Evolutionary conservation across 768 basidiomycete genomes (phyloP), one percentile per base, ranked within the genome.

Genomic region (Russula sp.): DNA sequence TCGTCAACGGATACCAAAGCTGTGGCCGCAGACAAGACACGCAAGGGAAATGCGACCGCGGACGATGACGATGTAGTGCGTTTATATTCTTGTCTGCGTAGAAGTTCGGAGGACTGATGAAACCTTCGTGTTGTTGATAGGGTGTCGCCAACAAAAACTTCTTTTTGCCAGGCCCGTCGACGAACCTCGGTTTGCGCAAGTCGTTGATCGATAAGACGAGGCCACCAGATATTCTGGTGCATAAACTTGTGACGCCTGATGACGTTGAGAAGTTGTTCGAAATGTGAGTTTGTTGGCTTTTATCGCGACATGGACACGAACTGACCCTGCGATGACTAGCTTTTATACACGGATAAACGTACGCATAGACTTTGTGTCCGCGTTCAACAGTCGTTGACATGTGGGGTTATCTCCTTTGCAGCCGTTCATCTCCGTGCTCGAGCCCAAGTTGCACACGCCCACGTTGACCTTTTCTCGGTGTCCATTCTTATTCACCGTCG

Each of bases 401-500:
- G 1, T 86, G 85, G 68, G 81, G 72, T 90, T 86, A 66, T 82
- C 85, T 53, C 80, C 82, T 68, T 88, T 90, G 82, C 89, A 92
- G 70, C 76, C 83, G 9, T 91, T 90, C 0, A 76, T 91, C 22
- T 92, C 87, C 2, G 73, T 96, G 28, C 77, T 96, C 24, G 94
- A 95, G 69, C 87, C 89, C 11, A 81, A 83, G 36, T 80, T 96
- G 24, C 94, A 98, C 72, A 94, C 92, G 0, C 88, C 93, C 6
- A 87, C 88, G 59, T 82, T 80, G 67, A 90, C 90, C 1, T 88
- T 86, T 67, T 85, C 86, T 74, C 84, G 94, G 24, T 92, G 89
- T 70, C 92, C 94, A 3, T 96, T 96, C 78, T 74, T 98, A 42
- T 94, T 96, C 75, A 95, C 94, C 36, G 91, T 93, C 63, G 84